These are phyloP conservation scores for Exophiala sp. DNA, from an alignment of 2,329 filamentous ascomycete genomes.

Conservation along the genomic window DNA sequence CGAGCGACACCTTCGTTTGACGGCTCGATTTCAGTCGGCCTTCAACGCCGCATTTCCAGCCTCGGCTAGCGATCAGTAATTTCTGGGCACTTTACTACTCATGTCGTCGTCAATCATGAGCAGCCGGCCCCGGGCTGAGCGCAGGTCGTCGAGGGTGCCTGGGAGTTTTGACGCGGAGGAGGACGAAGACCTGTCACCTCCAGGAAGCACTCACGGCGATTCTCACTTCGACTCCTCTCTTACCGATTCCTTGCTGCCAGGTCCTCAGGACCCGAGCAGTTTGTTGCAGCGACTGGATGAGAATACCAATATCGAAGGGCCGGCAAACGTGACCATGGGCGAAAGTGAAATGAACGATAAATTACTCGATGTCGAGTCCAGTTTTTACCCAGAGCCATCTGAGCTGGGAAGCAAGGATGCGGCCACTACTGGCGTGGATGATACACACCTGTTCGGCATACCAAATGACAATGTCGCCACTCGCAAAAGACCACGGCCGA, in stretches of 20 bases:
- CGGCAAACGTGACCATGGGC: constrained; percentile 40
- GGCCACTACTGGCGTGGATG: constrained; percentile 35
- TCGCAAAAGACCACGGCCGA: constrained; percentile 21
- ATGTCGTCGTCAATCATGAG: constrained; percentile 24
- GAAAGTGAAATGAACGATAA: constrained; percentile 56
- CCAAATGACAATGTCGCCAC: constrained; percentile 28
- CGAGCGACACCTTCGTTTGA: constrained; percentile 11
- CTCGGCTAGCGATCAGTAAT: neutral
- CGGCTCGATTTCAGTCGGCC: constrained; percentile 19
- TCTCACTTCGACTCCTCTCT: constrained; percentile 9
- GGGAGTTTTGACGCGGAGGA: constrained; percentile 35
- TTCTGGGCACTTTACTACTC: neutral
- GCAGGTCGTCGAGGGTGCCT: constrained; percentile 31
- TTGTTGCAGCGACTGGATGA: constrained; percentile 22
- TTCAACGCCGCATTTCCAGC: constrained; percentile 4
- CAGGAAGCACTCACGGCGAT: constrained; percentile 20
- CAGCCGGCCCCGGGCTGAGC: constrained; percentile 15
- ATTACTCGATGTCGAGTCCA: constrained; percentile 58
- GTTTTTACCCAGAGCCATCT: constrained; percentile 54
- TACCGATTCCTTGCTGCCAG: constrained; percentile 19
- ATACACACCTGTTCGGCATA: constrained; percentile 42
- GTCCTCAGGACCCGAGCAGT: constrained; percentile 24
- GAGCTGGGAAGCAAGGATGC: constrained; percentile 33
- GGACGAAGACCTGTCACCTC: constrained; percentile 22
- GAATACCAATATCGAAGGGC: constrained; percentile 15